Evolutionary conservation across 768 basidiomycete genomes (phyloP).

Genomic region (Leccinellum rugosiceps): DNA sequence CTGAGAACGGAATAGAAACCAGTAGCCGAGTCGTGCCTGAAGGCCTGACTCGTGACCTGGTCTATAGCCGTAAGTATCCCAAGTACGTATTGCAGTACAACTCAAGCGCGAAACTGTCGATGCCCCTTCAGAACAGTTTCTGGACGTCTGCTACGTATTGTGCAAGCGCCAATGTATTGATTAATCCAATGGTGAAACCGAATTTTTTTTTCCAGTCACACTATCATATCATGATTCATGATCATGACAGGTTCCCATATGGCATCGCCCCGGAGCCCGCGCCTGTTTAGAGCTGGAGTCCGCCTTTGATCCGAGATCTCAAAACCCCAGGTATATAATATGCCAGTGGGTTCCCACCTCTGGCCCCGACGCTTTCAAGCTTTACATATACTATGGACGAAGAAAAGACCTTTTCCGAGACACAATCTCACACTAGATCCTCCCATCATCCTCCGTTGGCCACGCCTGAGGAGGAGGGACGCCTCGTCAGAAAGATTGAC

Average conservation of each 20-base stretch:
- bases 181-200: not conserved
- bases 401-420: slow-evolving; percentile 11
- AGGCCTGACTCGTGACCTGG: too few species aligned
- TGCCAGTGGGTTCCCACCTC: not conserved
- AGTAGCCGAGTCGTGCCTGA: too few species aligned
- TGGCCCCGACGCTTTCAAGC: not conserved
- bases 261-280: not conserved
- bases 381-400: slow-evolving; percentile 15
- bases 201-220: not conserved
- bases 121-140: not conserved
- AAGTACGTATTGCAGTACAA: too few species aligned
- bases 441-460: slow-evolving; percentile 14
- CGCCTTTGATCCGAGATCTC: not conserved
- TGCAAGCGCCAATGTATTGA: not conserved
- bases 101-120: not conserved
- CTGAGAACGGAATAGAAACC: too few species aligned
- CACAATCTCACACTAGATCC: not conserved
- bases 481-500: slow-evolving; percentile 38
- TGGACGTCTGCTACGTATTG: not conserved
- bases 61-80: too few species aligned
- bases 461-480: slow-evolving; percentile 33
- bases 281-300: not conserved
- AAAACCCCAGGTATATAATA: not conserved
- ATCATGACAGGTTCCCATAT: not conserved
- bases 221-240: too few species aligned